Evolutionary conservation across 2,329 filamentous ascomycete species (phyloP).

Genomic region (Setomelanomma holmii): DNA sequence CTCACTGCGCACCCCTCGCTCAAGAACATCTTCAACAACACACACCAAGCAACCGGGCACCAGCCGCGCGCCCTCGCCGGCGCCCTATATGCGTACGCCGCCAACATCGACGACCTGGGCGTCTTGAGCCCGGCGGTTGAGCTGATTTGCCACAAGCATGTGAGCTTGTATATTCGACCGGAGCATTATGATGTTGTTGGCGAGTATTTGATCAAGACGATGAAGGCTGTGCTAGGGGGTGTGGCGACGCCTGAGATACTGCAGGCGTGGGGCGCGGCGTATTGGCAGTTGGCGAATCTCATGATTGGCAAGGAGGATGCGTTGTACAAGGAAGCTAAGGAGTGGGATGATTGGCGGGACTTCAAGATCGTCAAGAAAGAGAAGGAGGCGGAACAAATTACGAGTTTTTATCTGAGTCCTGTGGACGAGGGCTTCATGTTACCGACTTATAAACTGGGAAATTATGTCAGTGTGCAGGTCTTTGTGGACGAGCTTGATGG

Average conservation of each 20-base stretch:
- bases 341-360: slow-evolving; percentile 71
- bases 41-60: slow-evolving; percentile 71
- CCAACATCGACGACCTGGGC: slow-evolving; percentile 73
- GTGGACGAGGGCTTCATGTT: slow-evolving; percentile 66
- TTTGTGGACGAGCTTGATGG: slow-evolving; percentile 57
- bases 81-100: slow-evolving; percentile 73
- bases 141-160: slow-evolving; percentile 79
- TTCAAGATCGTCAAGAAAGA: slow-evolving; percentile 72
- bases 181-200: slow-evolving; percentile 76
- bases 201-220: slow-evolving; percentile 71
- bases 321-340: slow-evolving; percentile 67
- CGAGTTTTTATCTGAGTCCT: slow-evolving; percentile 73
- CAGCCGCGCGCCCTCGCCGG: slow-evolving; percentile 74
- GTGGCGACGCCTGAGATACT: slow-evolving; percentile 70
- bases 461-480: slow-evolving; percentile 72
- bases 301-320: slow-evolving; percentile 71
- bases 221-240: slow-evolving; percentile 69
- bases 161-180: slow-evolving; percentile 70
- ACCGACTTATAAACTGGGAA: slow-evolving; percentile 71
- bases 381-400: slow-evolving; percentile 71
- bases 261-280: slow-evolving; percentile 74
- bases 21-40: slow-evolving; percentile 73
- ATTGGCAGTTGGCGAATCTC: slow-evolving; percentile 75
- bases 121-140: slow-evolving; percentile 65
- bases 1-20: slow-evolving; percentile 70